These are phyloP conservation scores for Solanum chacoense DNA, from an alignment of 305 asterid genomes.

Conservation along the genomic window DNA sequence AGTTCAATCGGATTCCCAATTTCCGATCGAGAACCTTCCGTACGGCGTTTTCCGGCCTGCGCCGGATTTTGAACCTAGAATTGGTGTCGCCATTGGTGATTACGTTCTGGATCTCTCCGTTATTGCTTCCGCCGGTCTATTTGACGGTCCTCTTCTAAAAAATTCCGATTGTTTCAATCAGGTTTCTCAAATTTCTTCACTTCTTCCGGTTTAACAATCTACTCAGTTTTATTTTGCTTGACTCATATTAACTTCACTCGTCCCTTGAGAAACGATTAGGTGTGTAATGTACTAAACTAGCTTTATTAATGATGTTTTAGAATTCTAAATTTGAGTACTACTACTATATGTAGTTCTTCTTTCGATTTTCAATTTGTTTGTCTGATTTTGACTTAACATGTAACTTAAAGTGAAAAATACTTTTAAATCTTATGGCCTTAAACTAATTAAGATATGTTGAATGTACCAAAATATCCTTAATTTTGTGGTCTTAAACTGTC, in stretches of 20 bases:
- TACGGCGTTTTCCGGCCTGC: constrained; percentile 66
- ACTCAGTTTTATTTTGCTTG: no score
- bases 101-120: constrained; percentile 64
- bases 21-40: constrained; percentile 87
- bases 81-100: constrained; percentile 77
- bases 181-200: constrained; percentile 21
- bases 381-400: no score
- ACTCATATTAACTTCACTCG: neutral
- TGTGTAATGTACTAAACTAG: neutral
- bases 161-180: constrained; percentile 68
- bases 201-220: neutral
- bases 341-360: no score
- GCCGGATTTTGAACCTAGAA: constrained; percentile 40
- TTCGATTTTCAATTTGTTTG: no score
- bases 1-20: constrained; percentile 71
- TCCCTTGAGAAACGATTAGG: neutral
- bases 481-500: neutral
- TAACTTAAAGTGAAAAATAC: no score
- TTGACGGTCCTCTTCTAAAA: constrained; percentile 55
- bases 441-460: neutral
- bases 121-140: constrained; percentile 58
- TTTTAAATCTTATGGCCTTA: neutral
- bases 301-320: neutral
- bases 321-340: neutral
- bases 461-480: neutral